Conservation (phyloP, 2,329 filamentous ascomycete genomes). For the Alternaria rosae region DNA sequence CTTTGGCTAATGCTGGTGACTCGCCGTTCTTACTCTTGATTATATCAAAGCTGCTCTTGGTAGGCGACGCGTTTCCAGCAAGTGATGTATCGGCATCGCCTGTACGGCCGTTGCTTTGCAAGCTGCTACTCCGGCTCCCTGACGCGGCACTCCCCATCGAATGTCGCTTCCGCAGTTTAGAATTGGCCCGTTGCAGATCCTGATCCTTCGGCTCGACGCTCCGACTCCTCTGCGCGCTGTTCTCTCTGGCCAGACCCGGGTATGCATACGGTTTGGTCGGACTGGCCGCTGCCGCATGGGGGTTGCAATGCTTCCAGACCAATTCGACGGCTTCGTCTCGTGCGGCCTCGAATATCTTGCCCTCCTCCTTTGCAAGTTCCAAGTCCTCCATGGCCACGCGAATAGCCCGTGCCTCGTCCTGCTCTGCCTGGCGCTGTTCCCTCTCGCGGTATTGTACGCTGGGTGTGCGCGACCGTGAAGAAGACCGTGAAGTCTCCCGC, state of each 20-base stretch:
- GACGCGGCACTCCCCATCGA: slow-evolving; percentile 45
- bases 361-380: slow-evolving; percentile 68
- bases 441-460: slow-evolving; percentile 73
- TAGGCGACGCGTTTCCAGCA: slow-evolving; percentile 27
- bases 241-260: slow-evolving; percentile 67
- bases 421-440: slow-evolving; percentile 80
- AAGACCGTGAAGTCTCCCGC: slow-evolving; percentile 54
- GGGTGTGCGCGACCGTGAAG: slow-evolving; percentile 59
- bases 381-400: slow-evolving; percentile 77
- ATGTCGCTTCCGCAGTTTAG: slow-evolving; percentile 45
- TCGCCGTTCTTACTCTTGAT: slow-evolving; percentile 22
- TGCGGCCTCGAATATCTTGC: slow-evolving; percentile 71
- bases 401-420: slow-evolving; percentile 75
- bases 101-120: slow-evolving; percentile 46
- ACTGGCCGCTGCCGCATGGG: slow-evolving; percentile 68
- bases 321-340: slow-evolving; percentile 80
- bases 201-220: slow-evolving; percentile 46
- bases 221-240: slow-evolving; percentile 70
- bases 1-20: slow-evolving; percentile 49
- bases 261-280: slow-evolving; percentile 62
- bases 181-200: slow-evolving; percentile 44
- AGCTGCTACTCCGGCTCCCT: slow-evolving; percentile 48
- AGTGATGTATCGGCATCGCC: slow-evolving; percentile 39
- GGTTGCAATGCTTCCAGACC: slow-evolving; percentile 78
- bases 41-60: slow-evolving; percentile 26